These are phyloP conservation scores for Tetracladium marchalianum DNA, from an alignment of 495 filamentous ascomycete genomes.

Conservation along the genomic window DNA sequence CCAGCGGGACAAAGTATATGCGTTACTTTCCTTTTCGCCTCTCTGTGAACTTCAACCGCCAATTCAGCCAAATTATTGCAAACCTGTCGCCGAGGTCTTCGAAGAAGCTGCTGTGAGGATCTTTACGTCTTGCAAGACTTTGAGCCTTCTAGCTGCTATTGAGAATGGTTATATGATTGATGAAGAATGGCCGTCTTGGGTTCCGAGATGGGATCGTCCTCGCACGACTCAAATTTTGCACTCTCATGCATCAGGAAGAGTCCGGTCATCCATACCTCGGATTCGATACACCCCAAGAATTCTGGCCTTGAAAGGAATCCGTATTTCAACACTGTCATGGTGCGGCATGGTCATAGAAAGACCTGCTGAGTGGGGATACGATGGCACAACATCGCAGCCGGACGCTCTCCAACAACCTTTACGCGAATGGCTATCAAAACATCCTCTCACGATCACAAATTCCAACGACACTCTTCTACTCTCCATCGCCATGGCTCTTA, in stretches of 20 bases:
- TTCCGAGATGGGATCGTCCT: constrained; percentile 6
- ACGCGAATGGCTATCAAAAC: constrained; percentile 5
- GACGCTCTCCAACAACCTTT: constrained; percentile 5
- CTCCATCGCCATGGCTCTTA: constrained; percentile 7
- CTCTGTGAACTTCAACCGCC: constrained; percentile 1
- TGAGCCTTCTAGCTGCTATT: constrained; percentile 1
- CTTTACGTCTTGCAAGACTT: constrained; percentile 3
- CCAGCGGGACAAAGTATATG: constrained; percentile 8
- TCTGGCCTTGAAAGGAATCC: constrained; percentile 3
- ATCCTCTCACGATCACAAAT: constrained; percentile 6
- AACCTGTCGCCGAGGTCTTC: constrained; percentile 6
- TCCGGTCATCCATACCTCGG: constrained; percentile 3
- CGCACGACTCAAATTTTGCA: constrained; percentile 5
- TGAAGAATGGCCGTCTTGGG: constrained; percentile 9
- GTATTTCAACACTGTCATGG: constrained; percentile 7
- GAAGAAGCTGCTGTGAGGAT: constrained; percentile 5
- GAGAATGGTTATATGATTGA: constrained; percentile 2
- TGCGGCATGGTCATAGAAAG: constrained; percentile 1
- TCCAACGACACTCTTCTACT: constrained; percentile 3
- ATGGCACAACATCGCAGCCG: not conserved
- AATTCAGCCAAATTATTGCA: constrained; percentile 8
- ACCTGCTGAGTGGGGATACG: not conserved
- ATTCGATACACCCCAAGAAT: constrained; percentile 2
- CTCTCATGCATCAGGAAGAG: constrained; percentile 4
- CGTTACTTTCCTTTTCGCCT: constrained; percentile 4